Evolutionary conservation across 352 stramenopile species (phyloP), one percentile per base, ranked within the genome.

Genomic region (Phytopythium sindhum): DNA sequence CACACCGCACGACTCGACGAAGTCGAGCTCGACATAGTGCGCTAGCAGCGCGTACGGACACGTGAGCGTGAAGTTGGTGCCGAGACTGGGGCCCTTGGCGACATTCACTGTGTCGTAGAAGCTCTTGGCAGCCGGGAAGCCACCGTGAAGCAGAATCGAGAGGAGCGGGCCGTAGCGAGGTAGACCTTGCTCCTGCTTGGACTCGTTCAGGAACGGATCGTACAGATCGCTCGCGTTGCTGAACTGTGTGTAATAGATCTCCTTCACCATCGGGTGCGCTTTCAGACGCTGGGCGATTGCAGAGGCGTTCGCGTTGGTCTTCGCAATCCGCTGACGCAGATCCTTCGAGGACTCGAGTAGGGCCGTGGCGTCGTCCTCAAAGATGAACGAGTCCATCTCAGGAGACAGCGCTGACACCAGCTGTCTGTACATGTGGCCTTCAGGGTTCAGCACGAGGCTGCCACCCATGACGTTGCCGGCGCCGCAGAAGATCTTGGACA

Each of bases 401-500:
- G 70, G 57, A 31, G 71, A 57, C 2, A 86, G 73, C 41, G 77
- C 47, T 9, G 66, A 57, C 21, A 73, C 67, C 5, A 95, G 75
- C 42, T 84, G 73, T 29, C 70, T 66, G 54, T 87, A 77, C 29
- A 68, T 53, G 0, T 68, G 65, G 14, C 86, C 80, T 23, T 76
- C 60, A 0, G 88, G 85, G 71, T 97, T 98, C 23, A 95, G 51
- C 23, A 98, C 85, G 14, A 98, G 67, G 51, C 88, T 97, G 21
- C 95, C 95, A 26, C 73, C 93, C 80, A 98, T 98, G n/a, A 93
- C 83, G 65, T 96, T 93, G 45, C 91, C 86, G 10, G 82, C 84
- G 17, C 95, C 95, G 54, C 86, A 95, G 57, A 98, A 98, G 56
- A 98, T 88, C 75, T 98, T 98, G 31, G 92, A 96, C 41, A 98